Evolutionary conservation across 1,139 yeast species (phyloP).

Genomic region (Lodderomyces parapsilosis): DNA sequence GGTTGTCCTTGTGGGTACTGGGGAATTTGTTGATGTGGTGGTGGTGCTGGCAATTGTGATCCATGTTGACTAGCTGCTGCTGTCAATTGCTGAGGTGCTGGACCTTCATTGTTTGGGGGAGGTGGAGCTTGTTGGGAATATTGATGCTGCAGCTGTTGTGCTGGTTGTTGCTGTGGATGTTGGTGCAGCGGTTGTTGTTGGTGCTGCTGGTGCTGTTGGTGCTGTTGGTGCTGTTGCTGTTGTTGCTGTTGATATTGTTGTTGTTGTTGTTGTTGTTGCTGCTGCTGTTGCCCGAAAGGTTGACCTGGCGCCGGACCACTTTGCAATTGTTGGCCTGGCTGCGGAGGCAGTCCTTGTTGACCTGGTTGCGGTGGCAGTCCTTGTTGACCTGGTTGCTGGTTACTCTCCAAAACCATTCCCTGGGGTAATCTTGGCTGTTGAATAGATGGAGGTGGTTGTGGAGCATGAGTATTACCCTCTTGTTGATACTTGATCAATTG

Average conservation of each 20-base stretch:
- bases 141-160: slow-evolving; percentile 11
- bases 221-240: slow-evolving; percentile 6
- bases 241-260: slow-evolving; percentile 9
- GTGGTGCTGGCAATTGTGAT: slow-evolving; percentile 12
- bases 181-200: slow-evolving; percentile 12
- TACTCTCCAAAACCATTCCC: slow-evolving; percentile 56
- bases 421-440: slow-evolving; percentile 60
- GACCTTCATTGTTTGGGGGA: slow-evolving; percentile 1
- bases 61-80: slow-evolving; percentile 6
- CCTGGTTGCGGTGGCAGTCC: slow-evolving; percentile 20
- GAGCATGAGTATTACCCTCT: slow-evolving; percentile 66
- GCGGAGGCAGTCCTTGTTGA: slow-evolving; percentile 21
- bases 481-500: slow-evolving; percentile 76
- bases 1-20: slow-evolving; percentile 3
- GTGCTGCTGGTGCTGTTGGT: slow-evolving; percentile 8
- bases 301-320: slow-evolving; percentile 11
- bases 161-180: slow-evolving; percentile 8
- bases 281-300: slow-evolving; percentile 7
- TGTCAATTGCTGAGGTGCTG: slow-evolving; percentile 14
- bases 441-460: slow-evolving; percentile 66
- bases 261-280: slow-evolving; percentile 10
- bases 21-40: neutral
- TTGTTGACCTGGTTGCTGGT: slow-evolving; percentile 30
- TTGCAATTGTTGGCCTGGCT: slow-evolving; percentile 24
- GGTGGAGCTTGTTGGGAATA: neutral